These are phyloP conservation scores for Miamiensis avidus DNA, from an alignment of 169 alveolate species.

Conservation along the genomic window DNA sequence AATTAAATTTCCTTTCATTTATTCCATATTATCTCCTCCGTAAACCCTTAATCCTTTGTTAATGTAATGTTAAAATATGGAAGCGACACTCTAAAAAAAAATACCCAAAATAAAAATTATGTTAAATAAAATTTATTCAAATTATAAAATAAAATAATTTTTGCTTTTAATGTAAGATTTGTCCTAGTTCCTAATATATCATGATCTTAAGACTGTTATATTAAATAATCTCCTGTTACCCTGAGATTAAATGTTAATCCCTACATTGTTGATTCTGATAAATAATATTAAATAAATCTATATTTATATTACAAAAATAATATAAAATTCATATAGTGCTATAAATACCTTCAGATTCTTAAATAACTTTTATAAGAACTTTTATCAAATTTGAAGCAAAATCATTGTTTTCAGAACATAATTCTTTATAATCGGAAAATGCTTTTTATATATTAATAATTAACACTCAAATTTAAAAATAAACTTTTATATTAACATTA, in stretches of 20 bases:
- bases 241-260: conserved; percentile 36
- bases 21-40: conserved; percentile 36
- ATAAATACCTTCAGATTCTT: background rate
- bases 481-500: too few species aligned
- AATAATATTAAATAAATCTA: too few species aligned
- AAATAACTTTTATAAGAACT: background rate
- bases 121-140: too few species aligned
- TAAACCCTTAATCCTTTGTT: conserved; percentile 35
- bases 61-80: conserved; percentile 40
- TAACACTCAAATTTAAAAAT: too few species aligned
- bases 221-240: conserved; percentile 30
- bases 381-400: background rate
- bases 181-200: conserved; percentile 15
- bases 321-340: too few species aligned
- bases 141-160: background rate
- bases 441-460: too few species aligned
- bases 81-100: conserved; percentile 11
- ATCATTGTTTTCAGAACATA: too few species aligned
- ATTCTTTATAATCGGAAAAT: too few species aligned
- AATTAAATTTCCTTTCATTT: conserved; percentile 21
- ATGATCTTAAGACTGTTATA: background rate
- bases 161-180: conserved; percentile 12
- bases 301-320: too few species aligned
- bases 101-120: conserved; percentile 6
- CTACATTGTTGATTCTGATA: conserved; percentile 33